phyloP scores from a whole-genome alignment of 805 yeast genomes.

The Candida corydali region DNA sequence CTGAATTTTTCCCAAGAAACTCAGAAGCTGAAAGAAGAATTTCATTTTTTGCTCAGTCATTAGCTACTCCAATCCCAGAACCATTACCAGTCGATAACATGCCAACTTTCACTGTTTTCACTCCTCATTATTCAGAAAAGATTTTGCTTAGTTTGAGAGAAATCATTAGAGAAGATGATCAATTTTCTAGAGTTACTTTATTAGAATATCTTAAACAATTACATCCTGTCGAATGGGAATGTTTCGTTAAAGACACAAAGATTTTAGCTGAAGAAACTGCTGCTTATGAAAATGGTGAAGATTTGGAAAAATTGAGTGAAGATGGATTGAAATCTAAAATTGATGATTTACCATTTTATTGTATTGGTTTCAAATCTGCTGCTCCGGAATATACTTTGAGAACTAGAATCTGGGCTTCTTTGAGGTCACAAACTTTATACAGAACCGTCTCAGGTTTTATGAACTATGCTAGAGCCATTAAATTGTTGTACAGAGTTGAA shows the following conservation, averaged over 20 bases:
- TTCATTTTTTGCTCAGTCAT: slow-evolving; percentile 97
- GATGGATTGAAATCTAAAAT: slow-evolving; percentile 33
- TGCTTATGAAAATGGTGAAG: slow-evolving; percentile 52
- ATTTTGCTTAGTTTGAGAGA: slow-evolving; percentile 73
- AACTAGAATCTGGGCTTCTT: slow-evolving; percentile 46
- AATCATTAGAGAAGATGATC: slow-evolving; percentile 70
- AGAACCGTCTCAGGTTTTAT: slow-evolving; percentile 46
- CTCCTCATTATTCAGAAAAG: slow-evolving; percentile 86
- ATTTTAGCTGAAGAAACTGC: slow-evolving; percentile 48
- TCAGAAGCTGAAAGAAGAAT: slow-evolving; percentile 99
- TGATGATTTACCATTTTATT: slow-evolving; percentile 43
- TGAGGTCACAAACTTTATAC: slow-evolving; percentile 44
- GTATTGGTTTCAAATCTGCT: slow-evolving; percentile 46
- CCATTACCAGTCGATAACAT: slow-evolving; percentile 98
- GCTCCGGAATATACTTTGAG: slow-evolving; percentile 45
- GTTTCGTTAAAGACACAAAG: slow-evolving; percentile 55
- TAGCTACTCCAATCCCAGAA: slow-evolving; percentile 98
- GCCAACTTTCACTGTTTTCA: slow-evolving; percentile 95
- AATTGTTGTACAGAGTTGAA: slow-evolving; percentile 43
- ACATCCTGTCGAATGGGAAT: slow-evolving; percentile 54
- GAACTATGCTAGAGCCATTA: slow-evolving; percentile 46
- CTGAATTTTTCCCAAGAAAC: slow-evolving; percentile 95
- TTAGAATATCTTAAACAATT: slow-evolving; percentile 54
- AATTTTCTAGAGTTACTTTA: slow-evolving; percentile 51
- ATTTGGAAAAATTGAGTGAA: slow-evolving; percentile 28